Percentiles rank a stretch among this genome's conserved stretches.
Conservation (phyloP, 805 yeast genomes). For the Myxozyma geophila region DNA sequence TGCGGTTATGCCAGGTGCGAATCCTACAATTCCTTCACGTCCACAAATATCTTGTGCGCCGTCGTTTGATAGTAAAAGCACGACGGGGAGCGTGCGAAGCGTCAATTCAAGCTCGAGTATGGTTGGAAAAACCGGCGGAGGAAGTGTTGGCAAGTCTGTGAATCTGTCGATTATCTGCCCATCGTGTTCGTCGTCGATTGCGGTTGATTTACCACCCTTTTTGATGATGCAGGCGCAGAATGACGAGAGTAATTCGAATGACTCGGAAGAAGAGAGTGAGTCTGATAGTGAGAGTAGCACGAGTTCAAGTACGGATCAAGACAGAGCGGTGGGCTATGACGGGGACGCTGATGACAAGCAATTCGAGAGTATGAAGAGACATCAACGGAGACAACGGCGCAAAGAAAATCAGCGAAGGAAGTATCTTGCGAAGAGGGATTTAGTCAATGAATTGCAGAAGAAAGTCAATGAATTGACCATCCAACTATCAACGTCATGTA, state of each 20-base stretch:
- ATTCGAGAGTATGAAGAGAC: neutral
- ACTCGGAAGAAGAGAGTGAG: slow-evolving; percentile 1
- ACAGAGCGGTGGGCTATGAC: neutral
- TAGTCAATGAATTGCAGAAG: slow-evolving; percentile 13
- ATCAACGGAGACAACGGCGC: neutral
- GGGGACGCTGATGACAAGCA: slow-evolving; percentile 1
- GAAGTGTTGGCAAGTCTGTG: neutral
- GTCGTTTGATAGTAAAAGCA: neutral
- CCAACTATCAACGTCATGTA: slow-evolving; percentile 17
- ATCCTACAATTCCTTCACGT: neutral
- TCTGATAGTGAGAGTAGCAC: slow-evolving; percentile 1
- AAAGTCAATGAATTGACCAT: slow-evolving; percentile 20
- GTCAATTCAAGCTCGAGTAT: neutral
- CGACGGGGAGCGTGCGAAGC: neutral
- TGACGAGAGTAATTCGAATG: slow-evolving; percentile 1
- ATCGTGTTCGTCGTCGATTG: slow-evolving; percentile 27
- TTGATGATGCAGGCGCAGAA: slow-evolving; percentile 21
- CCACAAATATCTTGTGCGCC: neutral
- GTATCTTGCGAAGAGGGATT: slow-evolving; percentile 1
- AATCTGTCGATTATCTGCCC: slow-evolving; percentile 33
- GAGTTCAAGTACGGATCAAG: neutral
- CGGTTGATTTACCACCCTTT: slow-evolving; percentile 28
- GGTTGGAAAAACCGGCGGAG: neutral
- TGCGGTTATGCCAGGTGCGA: neutral
- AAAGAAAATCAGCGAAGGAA: slow-evolving; percentile 1